phyloP scores from a whole-genome alignment of 306 rosid species.

The Quillaja saponaria region DNA sequence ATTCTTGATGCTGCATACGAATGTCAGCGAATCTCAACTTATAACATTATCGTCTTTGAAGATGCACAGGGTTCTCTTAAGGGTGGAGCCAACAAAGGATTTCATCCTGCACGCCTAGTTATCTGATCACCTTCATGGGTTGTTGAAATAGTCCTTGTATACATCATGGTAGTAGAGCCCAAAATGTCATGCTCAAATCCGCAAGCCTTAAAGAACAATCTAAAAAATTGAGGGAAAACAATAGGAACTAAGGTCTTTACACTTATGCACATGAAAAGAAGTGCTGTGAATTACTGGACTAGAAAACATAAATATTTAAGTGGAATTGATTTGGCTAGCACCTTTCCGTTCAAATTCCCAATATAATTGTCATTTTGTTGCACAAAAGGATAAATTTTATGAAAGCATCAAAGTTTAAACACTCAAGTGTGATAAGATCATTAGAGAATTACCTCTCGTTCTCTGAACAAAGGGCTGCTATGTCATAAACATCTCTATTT shows the following conservation, averaged over 20 bases:
- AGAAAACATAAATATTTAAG: too few relatives aligned
- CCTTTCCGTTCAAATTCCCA: too few relatives aligned
- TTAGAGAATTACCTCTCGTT: slow-evolving; percentile 55
- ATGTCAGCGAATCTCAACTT: slow-evolving; percentile 18
- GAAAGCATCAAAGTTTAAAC: neutral
- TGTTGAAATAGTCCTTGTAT: slow-evolving; percentile 44
- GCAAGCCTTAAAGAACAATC: slow-evolving; percentile 77
- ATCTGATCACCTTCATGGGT: slow-evolving; percentile 40
- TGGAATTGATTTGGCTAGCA: too few relatives aligned
- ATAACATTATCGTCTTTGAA: slow-evolving; percentile 22
- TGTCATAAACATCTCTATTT: slow-evolving; percentile 51
- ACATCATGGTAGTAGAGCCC: slow-evolving; percentile 79
- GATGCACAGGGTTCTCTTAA: slow-evolving; percentile 27
- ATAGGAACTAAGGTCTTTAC: neutral
- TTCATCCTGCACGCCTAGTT: slow-evolving; percentile 45
- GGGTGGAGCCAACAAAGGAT: slow-evolving; percentile 57
- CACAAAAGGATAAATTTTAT: slow-evolving; percentile 2
- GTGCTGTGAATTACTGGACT: too few relatives aligned
- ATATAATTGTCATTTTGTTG: too few relatives aligned
- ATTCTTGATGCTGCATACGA: slow-evolving; percentile 12
- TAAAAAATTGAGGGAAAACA: slow-evolving; percentile 25
- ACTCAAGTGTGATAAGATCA: slow-evolving; percentile 16
- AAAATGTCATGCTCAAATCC: slow-evolving; percentile 76
- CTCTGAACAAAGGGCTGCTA: slow-evolving; percentile 68
- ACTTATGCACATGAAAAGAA: too few relatives aligned